Conservation (phyloP, 306 rosid species). For the Fragaria iinumae region DNA sequence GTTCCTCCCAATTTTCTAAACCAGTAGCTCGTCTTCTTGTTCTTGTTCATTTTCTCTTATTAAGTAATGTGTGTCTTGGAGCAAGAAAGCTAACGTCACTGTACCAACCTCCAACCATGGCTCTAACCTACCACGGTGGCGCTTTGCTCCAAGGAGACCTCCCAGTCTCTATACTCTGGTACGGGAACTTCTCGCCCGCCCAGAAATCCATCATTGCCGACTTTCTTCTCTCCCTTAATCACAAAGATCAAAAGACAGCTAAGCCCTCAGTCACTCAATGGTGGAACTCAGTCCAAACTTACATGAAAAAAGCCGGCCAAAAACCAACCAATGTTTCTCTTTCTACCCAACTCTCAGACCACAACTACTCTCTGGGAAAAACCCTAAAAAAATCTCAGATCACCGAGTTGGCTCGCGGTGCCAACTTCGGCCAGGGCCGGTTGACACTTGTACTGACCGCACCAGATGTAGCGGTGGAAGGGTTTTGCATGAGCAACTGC, state of each 20-base stretch:
- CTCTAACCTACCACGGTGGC: slow-evolving; percentile 27
- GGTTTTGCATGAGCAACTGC: slow-evolving; percentile 42
- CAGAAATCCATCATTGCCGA: slow-evolving; percentile 30
- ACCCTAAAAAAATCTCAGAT: slow-evolving; percentile 17
- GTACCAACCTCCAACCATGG: slow-evolving; percentile 27
- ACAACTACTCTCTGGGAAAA: slow-evolving; percentile 31
- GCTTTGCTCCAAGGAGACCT: slow-evolving; percentile 29
- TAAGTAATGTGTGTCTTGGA: slow-evolving; percentile 16
- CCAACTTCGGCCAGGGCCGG: slow-evolving; percentile 6
- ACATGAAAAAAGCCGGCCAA: slow-evolving; percentile 29
- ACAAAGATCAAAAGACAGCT: no score
- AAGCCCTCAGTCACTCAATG: slow-evolving; percentile 24
- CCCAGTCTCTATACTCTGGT: slow-evolving; percentile 34
- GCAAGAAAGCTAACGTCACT: slow-evolving; percentile 31
- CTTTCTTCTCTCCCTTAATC: slow-evolving; percentile 31
- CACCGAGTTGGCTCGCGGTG: slow-evolving; percentile 18
- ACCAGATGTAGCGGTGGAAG: slow-evolving; percentile 35
- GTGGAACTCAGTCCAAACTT: slow-evolving; percentile 36
- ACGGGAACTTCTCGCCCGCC: slow-evolving; percentile 25
- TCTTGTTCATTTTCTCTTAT: neutral
- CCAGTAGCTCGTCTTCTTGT: neutral
- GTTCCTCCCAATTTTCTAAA: slow-evolving; percentile 12
- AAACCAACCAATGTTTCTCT: slow-evolving; percentile 14
- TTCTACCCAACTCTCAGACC: slow-evolving; percentile 19
- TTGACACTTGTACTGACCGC: slow-evolving; percentile 30